These are phyloP conservation scores for Nemophila menziesii DNA, from an alignment of 257 asterid species.

Conservation along the genomic window DNA sequence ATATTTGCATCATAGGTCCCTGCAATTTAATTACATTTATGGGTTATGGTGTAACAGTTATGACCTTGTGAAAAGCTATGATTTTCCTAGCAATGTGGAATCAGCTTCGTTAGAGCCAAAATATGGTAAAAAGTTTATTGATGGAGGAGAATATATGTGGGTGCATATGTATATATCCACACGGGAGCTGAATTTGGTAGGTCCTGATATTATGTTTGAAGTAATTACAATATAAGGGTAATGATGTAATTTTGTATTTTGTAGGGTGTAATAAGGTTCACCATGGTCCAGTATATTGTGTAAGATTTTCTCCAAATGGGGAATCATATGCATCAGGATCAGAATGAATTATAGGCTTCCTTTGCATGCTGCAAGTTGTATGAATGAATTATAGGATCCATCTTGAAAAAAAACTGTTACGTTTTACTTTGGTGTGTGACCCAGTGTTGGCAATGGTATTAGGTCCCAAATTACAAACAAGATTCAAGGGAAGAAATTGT, in stretches of 20 bases:
- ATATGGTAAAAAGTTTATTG: constrained; percentile 74
- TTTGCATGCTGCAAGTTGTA: too few relatives aligned
- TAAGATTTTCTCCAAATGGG: constrained; percentile 92
- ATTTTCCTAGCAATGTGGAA: constrained; percentile 80
- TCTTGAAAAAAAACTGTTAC: too few relatives aligned
- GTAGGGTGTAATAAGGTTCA: constrained; percentile 99
- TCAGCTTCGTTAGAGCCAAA: constrained; percentile 93
- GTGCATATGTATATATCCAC: constrained; percentile 69
- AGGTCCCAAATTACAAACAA: too few relatives aligned
- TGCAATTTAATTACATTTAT: background rate
- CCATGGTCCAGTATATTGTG: constrained; percentile 95
- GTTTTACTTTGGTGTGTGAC: too few relatives aligned
- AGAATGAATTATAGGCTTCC: too few relatives aligned
- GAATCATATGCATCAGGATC: constrained; percentile 94
- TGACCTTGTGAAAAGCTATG: constrained; percentile 73
- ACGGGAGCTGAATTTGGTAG: constrained; percentile 79
- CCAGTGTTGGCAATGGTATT: too few relatives aligned
- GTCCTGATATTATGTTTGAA: too few relatives aligned
- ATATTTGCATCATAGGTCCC: background rate
- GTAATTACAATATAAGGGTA: too few relatives aligned
- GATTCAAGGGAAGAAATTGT: too few relatives aligned
- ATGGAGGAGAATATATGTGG: constrained; percentile 99
- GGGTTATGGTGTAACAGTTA: constrained; percentile 47
- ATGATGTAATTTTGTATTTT: too few relatives aligned
- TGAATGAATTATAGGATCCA: too few relatives aligned